These are phyloP conservation scores for Coprinopsis marcescibilis DNA, from an alignment of 768 basidiomycete genomes.

Conservation along the genomic window DNA sequence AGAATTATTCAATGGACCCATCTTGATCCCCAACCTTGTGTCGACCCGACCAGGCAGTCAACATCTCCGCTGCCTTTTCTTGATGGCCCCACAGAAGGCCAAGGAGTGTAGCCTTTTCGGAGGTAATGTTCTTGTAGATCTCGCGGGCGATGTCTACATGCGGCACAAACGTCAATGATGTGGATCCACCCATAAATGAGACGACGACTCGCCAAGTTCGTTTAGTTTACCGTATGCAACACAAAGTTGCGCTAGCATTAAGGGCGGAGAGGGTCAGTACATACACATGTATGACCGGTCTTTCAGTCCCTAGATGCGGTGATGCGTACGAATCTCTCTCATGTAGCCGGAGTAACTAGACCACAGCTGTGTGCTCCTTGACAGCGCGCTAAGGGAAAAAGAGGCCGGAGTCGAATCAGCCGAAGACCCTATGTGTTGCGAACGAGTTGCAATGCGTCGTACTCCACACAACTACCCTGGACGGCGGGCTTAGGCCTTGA, in stretches of 20 bases:
- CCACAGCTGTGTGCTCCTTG: constrained; percentile 79
- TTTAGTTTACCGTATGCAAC: constrained; percentile 69
- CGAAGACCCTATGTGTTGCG: no score
- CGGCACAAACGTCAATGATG: constrained; percentile 7
- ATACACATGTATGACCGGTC: neutral
- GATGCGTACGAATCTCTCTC: constrained; percentile 61
- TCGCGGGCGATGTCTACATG: constrained; percentile 13
- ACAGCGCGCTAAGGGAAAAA: constrained; percentile 49
- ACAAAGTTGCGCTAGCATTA: constrained; percentile 60
- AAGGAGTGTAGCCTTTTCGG: constrained; percentile 50
- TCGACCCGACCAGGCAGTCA: constrained; percentile 8
- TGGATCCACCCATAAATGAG: constrained; percentile 4
- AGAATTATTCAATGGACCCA: neutral
- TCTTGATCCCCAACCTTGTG: neutral
- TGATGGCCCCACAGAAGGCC: constrained; percentile 42
- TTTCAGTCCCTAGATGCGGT: no score
- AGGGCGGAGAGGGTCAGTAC: constrained; percentile 11
- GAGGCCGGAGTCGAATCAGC: neutral
- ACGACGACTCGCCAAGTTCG: constrained; percentile 52
- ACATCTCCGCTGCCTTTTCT: constrained; percentile 20
- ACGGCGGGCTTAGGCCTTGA: constrained; percentile 13
- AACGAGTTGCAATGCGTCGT: no score
- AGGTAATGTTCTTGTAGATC: constrained; percentile 59
- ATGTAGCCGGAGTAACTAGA: constrained; percentile 83
- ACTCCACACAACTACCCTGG: constrained; percentile 28